A percentile compares a stretch with the other conserved stretches of the same genome.
phyloP scores from a whole-genome alignment of 2,329 filamentous ascomycete species.

The Aphanoascus verrucosus region DNA sequence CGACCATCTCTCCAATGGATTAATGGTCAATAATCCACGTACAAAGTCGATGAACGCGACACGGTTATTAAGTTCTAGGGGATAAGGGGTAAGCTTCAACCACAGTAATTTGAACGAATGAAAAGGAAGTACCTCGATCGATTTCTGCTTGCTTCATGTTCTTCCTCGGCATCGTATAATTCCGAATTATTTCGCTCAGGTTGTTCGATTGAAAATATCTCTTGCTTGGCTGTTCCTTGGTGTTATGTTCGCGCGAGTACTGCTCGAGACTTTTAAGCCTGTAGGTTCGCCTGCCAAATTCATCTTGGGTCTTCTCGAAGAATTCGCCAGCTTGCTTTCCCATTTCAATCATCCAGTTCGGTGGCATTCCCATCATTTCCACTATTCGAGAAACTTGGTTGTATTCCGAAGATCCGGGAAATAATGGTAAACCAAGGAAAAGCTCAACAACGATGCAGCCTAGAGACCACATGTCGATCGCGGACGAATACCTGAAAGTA shows the following conservation, averaged over 20 bases:
- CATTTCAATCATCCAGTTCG: constrained; percentile 98
- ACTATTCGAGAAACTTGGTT: constrained; percentile 96
- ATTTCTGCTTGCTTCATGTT: constrained; percentile 98
- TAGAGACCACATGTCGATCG: constrained; percentile 99
- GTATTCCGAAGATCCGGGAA: constrained; percentile 96
- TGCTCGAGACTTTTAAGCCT: constrained; percentile 95
- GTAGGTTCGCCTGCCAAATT: constrained; percentile 84
- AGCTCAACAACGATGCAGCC: constrained; percentile 97
- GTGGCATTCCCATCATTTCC: constrained; percentile 93
- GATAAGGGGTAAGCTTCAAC: constrained; percentile 16
- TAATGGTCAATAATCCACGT: constrained; percentile 81
- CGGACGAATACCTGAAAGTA: constrained; percentile 65
- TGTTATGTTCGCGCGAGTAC: constrained; percentile 87
- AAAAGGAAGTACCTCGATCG: constrained; percentile 63
- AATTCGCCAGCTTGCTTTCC: constrained; percentile 97
- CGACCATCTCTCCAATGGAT: constrained; percentile 92
- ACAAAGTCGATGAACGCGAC: constrained; percentile 98
- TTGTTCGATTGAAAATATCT: constrained; percentile 97
- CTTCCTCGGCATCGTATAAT: constrained; percentile 95
- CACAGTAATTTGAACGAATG: not conserved
- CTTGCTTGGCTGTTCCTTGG: constrained; percentile 98
- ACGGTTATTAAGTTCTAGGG: constrained; percentile 91
- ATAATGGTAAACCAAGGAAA: constrained; percentile 85
- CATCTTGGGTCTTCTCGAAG: constrained; percentile 85
- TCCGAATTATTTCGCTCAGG: constrained; percentile 91